These are phyloP conservation scores for Teratosphaeria zuluensis DNA, from an alignment of 2,329 filamentous ascomycete genomes.

Conservation along the genomic window DNA sequence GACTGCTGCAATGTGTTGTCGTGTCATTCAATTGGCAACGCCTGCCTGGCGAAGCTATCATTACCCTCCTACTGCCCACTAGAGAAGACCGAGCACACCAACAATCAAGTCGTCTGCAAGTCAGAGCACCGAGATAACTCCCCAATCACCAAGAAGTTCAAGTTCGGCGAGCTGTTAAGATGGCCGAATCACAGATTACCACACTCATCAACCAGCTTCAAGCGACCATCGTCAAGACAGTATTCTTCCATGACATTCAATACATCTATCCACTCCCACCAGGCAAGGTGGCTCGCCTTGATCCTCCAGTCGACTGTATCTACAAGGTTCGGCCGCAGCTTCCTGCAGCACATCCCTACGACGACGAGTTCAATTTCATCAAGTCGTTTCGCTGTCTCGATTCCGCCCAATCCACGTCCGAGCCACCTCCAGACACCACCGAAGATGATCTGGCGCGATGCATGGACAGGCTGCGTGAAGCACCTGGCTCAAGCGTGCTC, in stretches of 20 bases:
- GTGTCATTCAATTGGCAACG: neutral
- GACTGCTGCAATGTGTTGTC: neutral
- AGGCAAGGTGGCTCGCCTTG: neutral
- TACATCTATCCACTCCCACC: neutral
- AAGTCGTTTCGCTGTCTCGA: neutral
- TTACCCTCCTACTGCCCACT: too few relatives aligned
- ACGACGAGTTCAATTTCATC: neutral
- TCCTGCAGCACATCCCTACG: neutral
- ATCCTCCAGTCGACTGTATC: neutral
- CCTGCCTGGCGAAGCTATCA: neutral
- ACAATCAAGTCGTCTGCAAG: too few relatives aligned
- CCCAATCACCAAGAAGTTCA: neutral
- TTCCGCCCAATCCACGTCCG: too few relatives aligned
- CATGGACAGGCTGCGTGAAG: neutral
- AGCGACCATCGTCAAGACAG: neutral
- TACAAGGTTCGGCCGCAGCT: neutral
- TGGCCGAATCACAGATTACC: neutral
- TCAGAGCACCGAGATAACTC: too few relatives aligned
- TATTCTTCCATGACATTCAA: neutral
- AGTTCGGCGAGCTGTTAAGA: neutral
- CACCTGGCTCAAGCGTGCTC: neutral
- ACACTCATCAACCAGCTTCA: neutral
- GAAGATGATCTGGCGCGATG: neutral
- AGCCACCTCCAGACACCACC: too few relatives aligned
- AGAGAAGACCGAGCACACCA: too few relatives aligned